A percentile compares a stretch with the other conserved stretches of the same genome.
phyloP scores from a whole-genome alignment of 2,329 filamentous ascomycete species.

The Hypoxylon sp. region DNA sequence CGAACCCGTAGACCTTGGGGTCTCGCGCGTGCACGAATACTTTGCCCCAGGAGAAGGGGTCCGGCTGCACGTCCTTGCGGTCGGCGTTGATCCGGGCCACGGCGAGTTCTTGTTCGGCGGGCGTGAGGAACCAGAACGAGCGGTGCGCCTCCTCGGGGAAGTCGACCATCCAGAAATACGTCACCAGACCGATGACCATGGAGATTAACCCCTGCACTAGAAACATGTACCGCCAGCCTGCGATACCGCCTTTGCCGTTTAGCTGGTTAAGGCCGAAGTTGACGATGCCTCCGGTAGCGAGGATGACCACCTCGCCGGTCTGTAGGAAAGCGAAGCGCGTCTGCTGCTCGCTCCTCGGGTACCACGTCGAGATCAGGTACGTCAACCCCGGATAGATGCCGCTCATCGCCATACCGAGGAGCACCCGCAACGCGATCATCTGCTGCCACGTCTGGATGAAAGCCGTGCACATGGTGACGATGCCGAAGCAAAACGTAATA shows the following conservation, averaged over 20 bases:
- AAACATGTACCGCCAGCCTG: conserved; percentile 78
- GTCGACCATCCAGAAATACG: conserved; percentile 78
- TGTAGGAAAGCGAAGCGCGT: conserved; percentile 74
- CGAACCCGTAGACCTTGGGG: conserved; percentile 73
- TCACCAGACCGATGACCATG: conserved; percentile 67
- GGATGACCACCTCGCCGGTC: conserved; percentile 71
- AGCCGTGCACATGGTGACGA: conserved; percentile 75
- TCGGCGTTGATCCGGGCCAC: conserved; percentile 69
- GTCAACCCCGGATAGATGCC: conserved; percentile 65
- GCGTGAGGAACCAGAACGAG: conserved; percentile 68
- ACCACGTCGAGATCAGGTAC: conserved; percentile 69
- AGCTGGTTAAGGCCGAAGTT: conserved; percentile 77
- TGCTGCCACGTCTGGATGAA: conserved; percentile 75
- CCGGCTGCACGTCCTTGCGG: conserved; percentile 68
- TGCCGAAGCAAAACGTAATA: conserved; percentile 70
- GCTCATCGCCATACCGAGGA: conserved; percentile 73
- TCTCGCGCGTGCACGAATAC: conserved; percentile 69
- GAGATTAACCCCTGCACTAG: conserved; percentile 73
- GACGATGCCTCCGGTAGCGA: conserved; percentile 74
- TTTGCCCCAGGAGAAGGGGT: conserved; percentile 66
- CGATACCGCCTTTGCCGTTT: conserved; percentile 65
- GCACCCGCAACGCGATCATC: conserved; percentile 74
- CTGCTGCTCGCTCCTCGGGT: conserved; percentile 73
- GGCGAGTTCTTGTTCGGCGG: conserved; percentile 67
- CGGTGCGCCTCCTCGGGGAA: conserved; percentile 71